phyloP scores from a whole-genome alignment of 129 eudicot genomes.

The Artemisia argyi region DNA sequence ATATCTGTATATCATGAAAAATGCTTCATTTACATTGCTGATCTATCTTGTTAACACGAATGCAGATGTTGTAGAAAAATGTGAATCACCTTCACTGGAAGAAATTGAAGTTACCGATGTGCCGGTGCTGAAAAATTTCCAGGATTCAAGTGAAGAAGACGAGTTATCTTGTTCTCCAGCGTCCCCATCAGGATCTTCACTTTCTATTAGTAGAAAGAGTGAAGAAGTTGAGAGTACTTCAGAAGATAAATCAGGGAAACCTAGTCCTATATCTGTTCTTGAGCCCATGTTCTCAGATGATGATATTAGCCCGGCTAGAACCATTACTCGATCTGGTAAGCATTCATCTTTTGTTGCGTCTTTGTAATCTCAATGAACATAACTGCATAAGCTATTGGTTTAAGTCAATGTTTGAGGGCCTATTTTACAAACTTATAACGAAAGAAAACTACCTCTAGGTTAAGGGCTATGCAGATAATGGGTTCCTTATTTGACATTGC shows the following conservation, averaged over 20 bases:
- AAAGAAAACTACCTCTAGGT: too few species aligned
- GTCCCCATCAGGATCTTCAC: conserved; percentile 36
- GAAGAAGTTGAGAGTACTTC: conserved; percentile 32
- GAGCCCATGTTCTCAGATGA: conserved; percentile 80
- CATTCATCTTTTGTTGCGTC: conserved; percentile 6
- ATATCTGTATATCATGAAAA: neutral
- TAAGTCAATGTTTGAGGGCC: neutral
- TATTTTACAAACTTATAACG: neutral
- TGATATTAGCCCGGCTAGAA: conserved; percentile 74
- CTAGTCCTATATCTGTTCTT: conserved; percentile 92
- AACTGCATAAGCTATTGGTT: neutral
- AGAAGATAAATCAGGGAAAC: conserved; percentile 58
- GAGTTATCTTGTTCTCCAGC: conserved; percentile 40
- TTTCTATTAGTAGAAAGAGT: conserved; percentile 5
- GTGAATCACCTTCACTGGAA: conserved; percentile 17
- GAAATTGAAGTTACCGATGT: conserved; percentile 23
- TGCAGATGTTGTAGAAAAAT: conserved; percentile 26
- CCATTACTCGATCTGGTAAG: conserved; percentile 57
- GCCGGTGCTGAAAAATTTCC: conserved; percentile 19
- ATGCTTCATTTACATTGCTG: neutral
- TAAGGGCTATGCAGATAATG: too few species aligned
- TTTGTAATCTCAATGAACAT: neutral
- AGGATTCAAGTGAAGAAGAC: conserved; percentile 55
- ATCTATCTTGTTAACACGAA: conserved; percentile 7
- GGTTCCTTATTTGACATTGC: too few species aligned